A percentile compares a stretch with the other conserved stretches of the same genome.
Evolutionary conservation across 2,329 filamentous ascomycete genomes (phyloP).

Genomic region (Mollisiaceae sp.): DNA sequence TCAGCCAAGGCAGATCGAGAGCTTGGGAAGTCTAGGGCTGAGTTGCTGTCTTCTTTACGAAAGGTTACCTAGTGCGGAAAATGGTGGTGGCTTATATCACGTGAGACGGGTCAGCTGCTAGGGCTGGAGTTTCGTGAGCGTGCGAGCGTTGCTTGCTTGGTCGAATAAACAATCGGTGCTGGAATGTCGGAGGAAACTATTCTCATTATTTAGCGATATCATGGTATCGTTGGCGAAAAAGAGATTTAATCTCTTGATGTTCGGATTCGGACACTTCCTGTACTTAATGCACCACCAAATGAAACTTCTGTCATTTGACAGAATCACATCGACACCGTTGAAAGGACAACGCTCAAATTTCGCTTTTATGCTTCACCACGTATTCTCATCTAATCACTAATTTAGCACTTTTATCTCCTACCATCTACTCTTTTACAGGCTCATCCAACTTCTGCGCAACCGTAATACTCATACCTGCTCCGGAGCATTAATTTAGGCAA

Average conservation of each 20-base stretch:
- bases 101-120: background rate
- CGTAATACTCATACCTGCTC: slow-evolving; percentile 12
- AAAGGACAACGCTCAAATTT: background rate
- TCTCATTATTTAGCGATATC: background rate
- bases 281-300: background rate
- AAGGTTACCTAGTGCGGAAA: background rate
- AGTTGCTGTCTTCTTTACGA: background rate
- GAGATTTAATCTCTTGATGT: too few species aligned
- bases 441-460: slow-evolving; percentile 17
- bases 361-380: background rate
- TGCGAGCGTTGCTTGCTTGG: background rate
- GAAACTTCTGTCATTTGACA: background rate
- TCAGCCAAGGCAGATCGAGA: background rate
- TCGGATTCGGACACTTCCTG: background rate
- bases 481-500: slow-evolving; percentile 16
- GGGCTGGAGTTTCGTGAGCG: background rate
- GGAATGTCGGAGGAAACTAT: background rate
- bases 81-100: background rate
- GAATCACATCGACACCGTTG: background rate
- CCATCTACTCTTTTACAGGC: slow-evolving; percentile 12
- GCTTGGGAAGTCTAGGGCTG: background rate
- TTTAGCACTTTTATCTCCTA: background rate
- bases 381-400: background rate
- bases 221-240: too few species aligned
- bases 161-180: background rate